A percentile compares a stretch with the other conserved stretches of the same genome.
These are phyloP conservation scores for Groenewaldozyma auringiensis DNA, from an alignment of 1,139 yeast species.

Conservation along the genomic window DNA sequence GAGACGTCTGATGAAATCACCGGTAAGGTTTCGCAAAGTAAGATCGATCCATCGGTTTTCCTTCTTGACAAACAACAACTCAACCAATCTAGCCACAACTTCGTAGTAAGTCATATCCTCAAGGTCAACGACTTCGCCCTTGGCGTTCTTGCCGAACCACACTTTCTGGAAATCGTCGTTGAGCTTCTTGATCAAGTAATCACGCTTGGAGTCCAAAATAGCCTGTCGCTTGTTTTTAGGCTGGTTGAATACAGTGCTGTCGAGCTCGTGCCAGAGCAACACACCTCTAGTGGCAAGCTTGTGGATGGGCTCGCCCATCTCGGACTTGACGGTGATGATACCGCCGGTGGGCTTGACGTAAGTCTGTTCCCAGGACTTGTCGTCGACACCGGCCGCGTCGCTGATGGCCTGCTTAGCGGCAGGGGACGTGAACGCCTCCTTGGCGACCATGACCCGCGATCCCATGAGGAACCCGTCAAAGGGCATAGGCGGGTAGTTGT, in stretches of 20 bases:
- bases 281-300: conserved; percentile 98
- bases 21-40: conserved; percentile 78
- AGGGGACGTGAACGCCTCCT: conserved; percentile 89
- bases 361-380: conserved; percentile 84
- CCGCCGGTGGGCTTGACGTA: conserved; percentile 97
- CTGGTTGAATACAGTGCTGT: conserved; percentile 81
- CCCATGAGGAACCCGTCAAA: conserved; percentile 96
- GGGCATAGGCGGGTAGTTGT: conserved; percentile 96
- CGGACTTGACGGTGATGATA: conserved; percentile 88
- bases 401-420: conserved; percentile 93
- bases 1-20: conserved; percentile 81
- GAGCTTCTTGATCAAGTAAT: conserved; percentile 72
- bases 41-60: conserved; percentile 83
- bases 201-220: conserved; percentile 75
- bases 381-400: conserved; percentile 82
- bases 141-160: conserved; percentile 80
- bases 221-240: conserved; percentile 86
- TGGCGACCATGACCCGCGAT: conserved; percentile 94
- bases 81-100: conserved; percentile 81
- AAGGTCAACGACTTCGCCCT: conserved; percentile 76
- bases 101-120: conserved; percentile 95
- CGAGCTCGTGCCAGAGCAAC: conserved; percentile 86
- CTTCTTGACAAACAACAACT: conserved; percentile 76
- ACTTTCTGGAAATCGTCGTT: conserved; percentile 96
- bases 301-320: conserved; percentile 99